Conservation (phyloP, 2,329 filamentous ascomycete species). For the Sporothrix euskadiensis region DNA sequence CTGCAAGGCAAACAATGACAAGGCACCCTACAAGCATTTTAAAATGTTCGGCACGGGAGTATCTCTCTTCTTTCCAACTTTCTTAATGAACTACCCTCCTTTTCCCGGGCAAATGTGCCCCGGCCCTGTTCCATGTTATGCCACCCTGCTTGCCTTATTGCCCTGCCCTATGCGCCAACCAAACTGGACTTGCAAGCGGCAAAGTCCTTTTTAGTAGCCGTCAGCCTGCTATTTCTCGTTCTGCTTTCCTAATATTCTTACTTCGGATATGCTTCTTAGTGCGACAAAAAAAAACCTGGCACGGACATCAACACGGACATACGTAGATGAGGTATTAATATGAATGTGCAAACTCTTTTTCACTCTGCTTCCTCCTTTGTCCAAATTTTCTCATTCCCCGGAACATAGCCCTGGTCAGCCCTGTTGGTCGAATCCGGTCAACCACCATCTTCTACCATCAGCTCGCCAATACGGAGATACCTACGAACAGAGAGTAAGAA, state of each 20-base stretch:
- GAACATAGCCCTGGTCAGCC: not conserved
- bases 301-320: not conserved
- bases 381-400: not conserved
- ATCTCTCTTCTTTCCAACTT: not conserved
- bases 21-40: not conserved
- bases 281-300: not conserved
- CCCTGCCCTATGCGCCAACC: not conserved
- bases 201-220: not conserved
- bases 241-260: not conserved
- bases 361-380: not conserved
- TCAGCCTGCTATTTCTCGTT: not conserved
- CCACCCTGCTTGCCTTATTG: not conserved
- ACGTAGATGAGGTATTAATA: conserved; percentile 11
- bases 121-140: not conserved
- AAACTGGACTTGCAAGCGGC: conserved; percentile 13
- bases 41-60: conserved; percentile 8
- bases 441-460: not conserved
- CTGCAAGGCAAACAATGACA: not conserved
- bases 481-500: not conserved
- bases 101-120: conserved; percentile 13
- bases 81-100: conserved; percentile 4
- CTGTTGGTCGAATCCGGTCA: conserved; percentile 1
- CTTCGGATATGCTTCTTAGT: not conserved
- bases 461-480: not conserved
- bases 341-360: not conserved